Conservation (phyloP, 352 stramenopile genomes). For the Thalassiosira mediterranea region DNA sequence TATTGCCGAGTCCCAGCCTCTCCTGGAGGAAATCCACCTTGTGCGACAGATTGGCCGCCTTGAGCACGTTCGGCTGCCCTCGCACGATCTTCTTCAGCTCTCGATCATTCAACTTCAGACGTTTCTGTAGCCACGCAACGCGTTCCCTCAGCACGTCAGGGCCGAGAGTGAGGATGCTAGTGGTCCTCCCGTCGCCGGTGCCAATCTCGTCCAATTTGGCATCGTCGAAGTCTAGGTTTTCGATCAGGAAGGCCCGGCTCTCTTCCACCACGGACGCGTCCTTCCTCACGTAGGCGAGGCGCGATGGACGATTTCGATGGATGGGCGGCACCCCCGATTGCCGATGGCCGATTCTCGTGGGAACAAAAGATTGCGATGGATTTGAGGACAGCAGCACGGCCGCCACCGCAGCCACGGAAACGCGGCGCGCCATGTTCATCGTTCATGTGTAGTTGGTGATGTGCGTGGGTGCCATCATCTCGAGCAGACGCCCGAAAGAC, state of each 20-base stretch:
- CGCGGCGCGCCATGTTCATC: too few relatives aligned
- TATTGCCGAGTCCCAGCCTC: slow-evolving; percentile 8
- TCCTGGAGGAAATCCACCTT: slow-evolving; percentile 18
- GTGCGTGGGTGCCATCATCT: too few relatives aligned
- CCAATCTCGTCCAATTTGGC: neutral
- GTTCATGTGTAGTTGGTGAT: too few relatives aligned
- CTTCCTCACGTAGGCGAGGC: neutral
- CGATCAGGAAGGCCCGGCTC: neutral
- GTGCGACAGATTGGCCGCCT: slow-evolving; percentile 5
- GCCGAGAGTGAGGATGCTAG: slow-evolving; percentile 25
- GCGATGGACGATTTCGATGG: too few relatives aligned
- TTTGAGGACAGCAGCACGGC: too few relatives aligned
- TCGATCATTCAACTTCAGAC: slow-evolving; percentile 11
- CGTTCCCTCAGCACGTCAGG: slow-evolving; percentile 7
- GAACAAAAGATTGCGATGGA: too few relatives aligned
- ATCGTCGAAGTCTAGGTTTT: neutral
- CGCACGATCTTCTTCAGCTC: slow-evolving; percentile 13
- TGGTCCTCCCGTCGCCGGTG: neutral
- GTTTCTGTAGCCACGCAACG: slow-evolving; percentile 16
- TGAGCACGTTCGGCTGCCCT: slow-evolving; percentile 7
- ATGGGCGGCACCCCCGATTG: too few relatives aligned
- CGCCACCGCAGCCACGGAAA: too few relatives aligned
- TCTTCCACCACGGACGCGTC: neutral
- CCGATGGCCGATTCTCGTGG: too few relatives aligned
- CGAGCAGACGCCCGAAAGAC: too few relatives aligned